Base-by-base conservation (phyloP, 2,329 filamentous ascomycete genomes). In the Pestalotiopsis sp. region DNA sequence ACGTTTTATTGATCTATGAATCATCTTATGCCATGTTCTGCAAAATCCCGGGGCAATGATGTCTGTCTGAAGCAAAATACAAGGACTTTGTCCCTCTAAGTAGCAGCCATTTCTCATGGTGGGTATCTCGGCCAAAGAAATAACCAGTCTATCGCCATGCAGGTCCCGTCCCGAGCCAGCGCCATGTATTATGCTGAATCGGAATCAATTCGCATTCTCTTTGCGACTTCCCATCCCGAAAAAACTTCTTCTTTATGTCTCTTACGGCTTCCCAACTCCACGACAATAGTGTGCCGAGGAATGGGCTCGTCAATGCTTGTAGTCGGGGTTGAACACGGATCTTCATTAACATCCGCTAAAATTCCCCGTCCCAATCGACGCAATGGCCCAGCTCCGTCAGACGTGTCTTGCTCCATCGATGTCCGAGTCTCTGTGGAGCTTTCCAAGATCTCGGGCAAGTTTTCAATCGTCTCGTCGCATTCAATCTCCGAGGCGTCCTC, bases 221-320 rank as follows among this genome's bases (percentile, higher is more conserved):
- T 59, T 68, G 67, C 52, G 65, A 70, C 27, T 75, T 11, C 4
- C 6, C 25, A 7, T 6, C 12, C 57, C 23, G 23, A 6, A n/a
- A 36, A 11, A 11, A 14, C 17, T 12, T 27, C 11, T 20, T 20
- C 6, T 9, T 27, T 59, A 23, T 59, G 12, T 23, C 57, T 27
- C 25, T 59, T 59, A 2, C 27, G 57, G 14, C 57, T 23, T 11
- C 23, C 25, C 27, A 27, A 27, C 25, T 36, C 27, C 7, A 27
- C 27, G 3, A 36, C 25, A 9, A 59, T 13, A 14, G 57, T 11
- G 25, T 27, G 25, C 20, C 23, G 23, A 13, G 23, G 14, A 13
- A 27, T 13, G 12, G 23, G 20, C 23, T 59, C 57, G 27, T 59
- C 59, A 4, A 62, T n/a, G 31, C 59, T 39, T 11, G 59, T 62